A percentile compares a stretch with the other conserved stretches of the same genome.
Conservation (phyloP, 345 rosid genomes). For the Gossypium raimondii region DNA sequence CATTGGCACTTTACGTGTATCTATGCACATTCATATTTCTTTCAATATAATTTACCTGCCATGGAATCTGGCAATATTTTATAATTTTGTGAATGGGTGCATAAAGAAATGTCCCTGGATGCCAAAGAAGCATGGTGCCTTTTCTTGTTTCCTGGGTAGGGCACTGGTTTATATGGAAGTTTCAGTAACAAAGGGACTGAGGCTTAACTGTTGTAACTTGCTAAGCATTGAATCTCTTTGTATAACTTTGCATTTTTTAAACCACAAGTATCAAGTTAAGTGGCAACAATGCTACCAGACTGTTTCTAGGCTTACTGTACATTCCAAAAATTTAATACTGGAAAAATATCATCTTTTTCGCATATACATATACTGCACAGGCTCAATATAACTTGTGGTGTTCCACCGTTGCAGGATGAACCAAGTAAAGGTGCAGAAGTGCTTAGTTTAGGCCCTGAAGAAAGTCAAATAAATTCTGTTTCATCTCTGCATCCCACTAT, state of each 20-base stretch:
- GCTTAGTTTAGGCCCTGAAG: conserved; percentile 24
- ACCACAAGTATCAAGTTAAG: neutral
- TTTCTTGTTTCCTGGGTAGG: neutral
- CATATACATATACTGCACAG: neutral
- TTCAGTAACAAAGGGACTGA: neutral
- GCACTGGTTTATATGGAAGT: neutral
- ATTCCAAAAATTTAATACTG: neutral
- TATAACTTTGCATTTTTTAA: neutral
- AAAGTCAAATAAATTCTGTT: conserved; percentile 20
- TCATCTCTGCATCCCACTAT: conserved; percentile 20
- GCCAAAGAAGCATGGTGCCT: neutral
- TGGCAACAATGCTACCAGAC: neutral
- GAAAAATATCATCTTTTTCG: neutral
- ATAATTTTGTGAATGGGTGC: neutral
- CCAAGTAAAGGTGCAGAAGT: neutral
- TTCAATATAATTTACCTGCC: neutral
- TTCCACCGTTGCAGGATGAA: neutral
- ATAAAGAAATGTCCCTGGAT: neutral
- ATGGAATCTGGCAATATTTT: neutral
- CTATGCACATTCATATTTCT: neutral
- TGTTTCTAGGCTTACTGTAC: neutral
- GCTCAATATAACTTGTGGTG: neutral
- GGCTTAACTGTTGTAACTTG: neutral
- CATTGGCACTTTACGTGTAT: neutral
- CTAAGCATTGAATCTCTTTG: neutral